Base-by-base conservation (phyloP, 2,329 filamentous ascomycete genomes). In the Nannizziopsis barbatae region DNA sequence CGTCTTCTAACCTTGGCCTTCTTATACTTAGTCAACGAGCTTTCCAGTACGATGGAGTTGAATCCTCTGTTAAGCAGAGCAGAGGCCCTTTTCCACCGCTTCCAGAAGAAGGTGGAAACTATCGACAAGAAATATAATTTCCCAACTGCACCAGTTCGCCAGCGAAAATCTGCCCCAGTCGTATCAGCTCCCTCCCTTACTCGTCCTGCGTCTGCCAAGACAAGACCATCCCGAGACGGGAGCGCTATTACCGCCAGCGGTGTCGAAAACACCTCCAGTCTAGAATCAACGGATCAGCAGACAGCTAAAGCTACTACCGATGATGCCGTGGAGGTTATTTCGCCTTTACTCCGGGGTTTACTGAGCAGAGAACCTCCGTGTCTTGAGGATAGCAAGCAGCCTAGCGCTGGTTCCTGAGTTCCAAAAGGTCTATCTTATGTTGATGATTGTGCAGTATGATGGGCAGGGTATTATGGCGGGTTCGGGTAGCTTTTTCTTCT, bases 101-200 rank as follows among this genome's bases (percentile, higher is more conserved):
- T 95, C 67, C 83, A 93, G 60, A 78, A 88, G 39, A 83, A 86
- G 1, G 84, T 98, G 9, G 87, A 96, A 60, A 84, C 86, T 0
- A 83, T 95, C 32, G 93, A 98, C 66, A 90, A 92, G 69, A 93
- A 92, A 65, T 75, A 83, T 45, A 88, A 86, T 60, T 93, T 95
- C 57, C 88, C 88, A 0, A 69, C 72, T 0, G 79, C 75, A 50
- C 62, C 68, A 59, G 52, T 54, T 17, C 53, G 53, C n/a, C 50
- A 53, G 40, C 41, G 53, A 12, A 52, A 46, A 36, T 40, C 33
- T 9, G 33, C 39, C 6, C 10, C 43, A 15, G 20, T 40, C 27
- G 45, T 15, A 9, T 17, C 48, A 22, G 17, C 42, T 11, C 12
- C 45, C 11, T 27, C 22, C 22, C 22, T 7, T 7, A 27, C 22